These are phyloP conservation scores for Talaromyces ruber DNA, from an alignment of 495 filamentous ascomycete genomes.

Conservation along the genomic window DNA sequence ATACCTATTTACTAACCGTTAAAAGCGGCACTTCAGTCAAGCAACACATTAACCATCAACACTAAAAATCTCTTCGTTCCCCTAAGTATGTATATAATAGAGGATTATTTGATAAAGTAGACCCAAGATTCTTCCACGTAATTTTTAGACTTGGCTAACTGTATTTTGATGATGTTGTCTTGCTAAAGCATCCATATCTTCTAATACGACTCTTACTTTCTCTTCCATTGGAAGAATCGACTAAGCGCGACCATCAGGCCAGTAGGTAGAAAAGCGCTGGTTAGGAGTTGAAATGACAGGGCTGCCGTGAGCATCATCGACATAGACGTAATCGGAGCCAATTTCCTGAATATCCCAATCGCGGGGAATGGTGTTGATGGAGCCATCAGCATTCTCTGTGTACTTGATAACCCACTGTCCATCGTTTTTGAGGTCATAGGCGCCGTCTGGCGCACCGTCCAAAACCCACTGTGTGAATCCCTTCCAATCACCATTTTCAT, in stretches of 20 bases:
- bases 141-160: not conserved
- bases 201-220: not conserved
- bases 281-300: conserved; percentile 1
- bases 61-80: not conserved
- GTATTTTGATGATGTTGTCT: not conserved
- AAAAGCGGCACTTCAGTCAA: no score
- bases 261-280: conserved; percentile 2
- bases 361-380: conserved; percentile 2
- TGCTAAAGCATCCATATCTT: not conserved
- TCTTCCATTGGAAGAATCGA: not conserved
- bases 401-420: not conserved
- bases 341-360: not conserved
- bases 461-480: conserved; percentile 1
- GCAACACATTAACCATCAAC: not conserved
- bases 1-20: no score
- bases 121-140: not conserved
- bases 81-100: not conserved
- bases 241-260: not conserved
- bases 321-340: not conserved
- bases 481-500: not conserved
- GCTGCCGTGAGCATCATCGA: not conserved
- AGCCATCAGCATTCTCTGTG: not conserved
- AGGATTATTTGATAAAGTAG: not conserved
- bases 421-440: conserved; percentile 1
- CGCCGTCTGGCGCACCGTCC: not conserved